These are phyloP conservation scores for Alternaria arborescens DNA, from an alignment of 2,329 filamentous ascomycete species.

Conservation along the genomic window DNA sequence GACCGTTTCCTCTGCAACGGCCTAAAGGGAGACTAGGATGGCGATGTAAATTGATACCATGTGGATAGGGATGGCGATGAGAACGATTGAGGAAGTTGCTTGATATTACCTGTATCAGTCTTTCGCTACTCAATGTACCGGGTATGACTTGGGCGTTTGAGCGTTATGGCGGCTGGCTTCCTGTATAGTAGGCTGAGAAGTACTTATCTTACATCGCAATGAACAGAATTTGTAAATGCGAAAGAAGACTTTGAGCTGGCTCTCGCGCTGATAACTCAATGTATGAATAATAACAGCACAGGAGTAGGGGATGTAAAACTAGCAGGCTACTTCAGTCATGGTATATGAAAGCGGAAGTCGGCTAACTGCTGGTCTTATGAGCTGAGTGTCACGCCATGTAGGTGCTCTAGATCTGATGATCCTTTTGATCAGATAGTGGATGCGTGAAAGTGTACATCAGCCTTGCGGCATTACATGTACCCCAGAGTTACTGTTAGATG, in stretches of 20 bases:
- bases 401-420: conserved; percentile 5
- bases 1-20: conserved; percentile 56
- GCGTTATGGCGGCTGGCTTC: conserved; percentile 17
- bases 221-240: conserved; percentile 15
- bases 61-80: background rate
- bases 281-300: background rate
- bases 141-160: conserved; percentile 21
- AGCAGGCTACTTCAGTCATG: background rate
- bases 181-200: conserved; percentile 14
- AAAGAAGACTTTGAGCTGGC: background rate
- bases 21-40: conserved; percentile 34
- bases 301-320: background rate
- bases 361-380: conserved; percentile 18
- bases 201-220: conserved; percentile 12
- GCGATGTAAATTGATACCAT: conserved; percentile 35
- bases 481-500: background rate
- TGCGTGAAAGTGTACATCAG: background rate
- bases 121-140: conserved; percentile 18
- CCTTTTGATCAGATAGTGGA: conserved; percentile 7
- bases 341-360: background rate
- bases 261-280: background rate
- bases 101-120: conserved; percentile 14
- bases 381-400: conserved; percentile 42
- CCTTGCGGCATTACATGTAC: background rate
- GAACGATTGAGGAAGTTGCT: background rate